Evolutionary conservation across 306 rosid genomes (phyloP), one percentile per base, ranked within the genome.

Genomic region (Astragalus membranaceus): DNA sequence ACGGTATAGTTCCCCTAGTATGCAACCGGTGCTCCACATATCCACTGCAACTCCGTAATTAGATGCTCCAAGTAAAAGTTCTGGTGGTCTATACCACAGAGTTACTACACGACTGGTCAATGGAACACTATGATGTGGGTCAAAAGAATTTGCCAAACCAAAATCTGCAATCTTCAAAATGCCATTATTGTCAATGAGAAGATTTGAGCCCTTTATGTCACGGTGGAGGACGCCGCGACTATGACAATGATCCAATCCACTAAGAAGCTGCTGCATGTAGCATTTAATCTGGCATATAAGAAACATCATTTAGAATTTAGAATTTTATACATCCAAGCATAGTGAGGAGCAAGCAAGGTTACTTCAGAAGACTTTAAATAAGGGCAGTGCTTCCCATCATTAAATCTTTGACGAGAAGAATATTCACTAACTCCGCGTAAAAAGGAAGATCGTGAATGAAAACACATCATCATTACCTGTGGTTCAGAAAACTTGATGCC

Each of bases 121-220:
- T 42, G 85, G 88, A 84, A 78, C 84, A 51, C 76, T 83, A 17
- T 82, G 87, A 67, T 58, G 75, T n/a, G 98, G 92, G 47, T 88
- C 90, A 53, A 79, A 84, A 65, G 76, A 82, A 66, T 84, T 90
- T 50, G 98, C 98, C 83, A 93, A 77, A 61, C 98, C 98, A 81
- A 93, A 90, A 85, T 93, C 98, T 36, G 97, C 97, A 66, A 93
- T 93, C 85, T 93, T 93, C 79, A 93, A 84, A 78, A 80, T 66
- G 67, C 98, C 98, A 69, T 75, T 81, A 47, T 88, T 78, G 76
- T 90, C 90, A 44, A 93, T 65, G 30, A 93, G 96, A 77, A 93
- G 98, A 85, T 93, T 93, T 61, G 98, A 88, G 35, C 98, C 97
- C 88, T 93, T 93, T 85, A 93, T 93, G 82, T 93, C 98, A 39